Base-by-base conservation (phyloP, 2,329 filamentous ascomycete species). In the Colletotrichum navitas region DNA sequence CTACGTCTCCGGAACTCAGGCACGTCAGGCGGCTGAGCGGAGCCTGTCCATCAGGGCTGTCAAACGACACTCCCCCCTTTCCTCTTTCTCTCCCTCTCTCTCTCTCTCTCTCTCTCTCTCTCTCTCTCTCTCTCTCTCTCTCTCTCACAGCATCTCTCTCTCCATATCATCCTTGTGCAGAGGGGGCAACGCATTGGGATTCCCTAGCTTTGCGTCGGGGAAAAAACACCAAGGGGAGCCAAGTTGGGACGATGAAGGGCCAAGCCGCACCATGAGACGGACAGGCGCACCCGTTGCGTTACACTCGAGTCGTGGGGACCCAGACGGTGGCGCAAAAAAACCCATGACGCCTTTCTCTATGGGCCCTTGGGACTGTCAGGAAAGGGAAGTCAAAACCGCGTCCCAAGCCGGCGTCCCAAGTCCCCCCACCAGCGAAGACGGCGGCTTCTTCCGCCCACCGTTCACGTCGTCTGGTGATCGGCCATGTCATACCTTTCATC, bases 221-320 rank as follows among this genome's bases (percentile, higher is more conserved):
- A 3, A 59, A n/a, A 58, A 43, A 36, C 21, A 24, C 29, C 56
- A 55, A 51, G 56, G 43, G 43, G 34, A 24, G 21, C 43, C 58
- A 41, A 68, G 65, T 71, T 71, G 68, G 64, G 68, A 71, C 59
- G 68, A 41, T 68, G 68, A 68, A 71, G 47, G 29, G 29, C 49
- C 56, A 63, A 63, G 36, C 36, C 62, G 55, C n/a, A 29, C 67
- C 39, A 56, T 71, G 68, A 71, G 68, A 71, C 68, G 58, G 64
- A 71, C 64, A n/a, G 36, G 64, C 61, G 68, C 59, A 71, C 58
- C 29, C 36, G 58, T n/a, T 59, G 63, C 64, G 64, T 71, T 59
- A 68, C 64, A 45, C 58, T 32, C 56, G 56, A 67, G 16, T 71
- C 56, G 49, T 59, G 59, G 2, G 63, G 64, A 60, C 68, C 47